These are phyloP conservation scores for Entelexis sorbosivorans DNA, from an alignment of 1,139 yeast species.

Conservation along the genomic window DNA sequence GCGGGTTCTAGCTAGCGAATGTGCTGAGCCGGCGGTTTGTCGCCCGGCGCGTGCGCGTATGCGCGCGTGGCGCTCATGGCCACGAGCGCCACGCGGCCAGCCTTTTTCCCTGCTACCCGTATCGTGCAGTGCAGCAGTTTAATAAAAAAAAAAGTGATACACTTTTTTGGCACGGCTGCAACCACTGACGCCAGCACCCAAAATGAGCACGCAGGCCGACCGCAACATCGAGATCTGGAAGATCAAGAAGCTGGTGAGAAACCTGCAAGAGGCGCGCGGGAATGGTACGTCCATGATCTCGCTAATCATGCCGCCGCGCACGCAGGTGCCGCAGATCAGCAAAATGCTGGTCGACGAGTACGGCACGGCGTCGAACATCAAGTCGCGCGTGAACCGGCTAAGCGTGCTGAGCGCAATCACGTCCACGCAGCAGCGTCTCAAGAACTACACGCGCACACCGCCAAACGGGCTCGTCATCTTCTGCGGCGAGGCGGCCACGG, in stretches of 20 bases:
- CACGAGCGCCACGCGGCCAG: no score
- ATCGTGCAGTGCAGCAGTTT: conserved; percentile 1
- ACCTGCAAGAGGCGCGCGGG: conserved; percentile 84
- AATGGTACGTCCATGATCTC: conserved; percentile 99
- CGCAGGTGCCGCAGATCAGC: conserved; percentile 77
- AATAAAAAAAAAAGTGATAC: neutral
- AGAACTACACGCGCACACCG: conserved; percentile 80
- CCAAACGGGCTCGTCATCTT: conserved; percentile 87
- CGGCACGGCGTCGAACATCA: conserved; percentile 96
- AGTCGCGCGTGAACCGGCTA: conserved; percentile 90
- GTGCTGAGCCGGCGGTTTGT: no score
- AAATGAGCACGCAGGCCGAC: conserved; percentile 53
- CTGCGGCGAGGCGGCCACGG: conserved; percentile 97
- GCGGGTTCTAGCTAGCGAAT: no score
- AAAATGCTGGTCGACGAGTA: conserved; percentile 96
- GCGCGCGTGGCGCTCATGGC: no score
- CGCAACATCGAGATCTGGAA: conserved; percentile 98
- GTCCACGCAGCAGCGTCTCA: conserved; percentile 91
- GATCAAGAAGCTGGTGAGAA: conserved; percentile 67
- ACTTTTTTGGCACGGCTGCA: neutral
- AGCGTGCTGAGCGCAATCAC: conserved; percentile 94
- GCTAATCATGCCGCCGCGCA: conserved; percentile 82
- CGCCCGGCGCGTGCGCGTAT: no score
- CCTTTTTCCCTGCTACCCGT: neutral
- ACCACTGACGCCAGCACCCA: neutral